These are phyloP conservation scores for Epichloe hybrida DNA, from an alignment of 2,329 filamentous ascomycete species.

Conservation along the genomic window DNA sequence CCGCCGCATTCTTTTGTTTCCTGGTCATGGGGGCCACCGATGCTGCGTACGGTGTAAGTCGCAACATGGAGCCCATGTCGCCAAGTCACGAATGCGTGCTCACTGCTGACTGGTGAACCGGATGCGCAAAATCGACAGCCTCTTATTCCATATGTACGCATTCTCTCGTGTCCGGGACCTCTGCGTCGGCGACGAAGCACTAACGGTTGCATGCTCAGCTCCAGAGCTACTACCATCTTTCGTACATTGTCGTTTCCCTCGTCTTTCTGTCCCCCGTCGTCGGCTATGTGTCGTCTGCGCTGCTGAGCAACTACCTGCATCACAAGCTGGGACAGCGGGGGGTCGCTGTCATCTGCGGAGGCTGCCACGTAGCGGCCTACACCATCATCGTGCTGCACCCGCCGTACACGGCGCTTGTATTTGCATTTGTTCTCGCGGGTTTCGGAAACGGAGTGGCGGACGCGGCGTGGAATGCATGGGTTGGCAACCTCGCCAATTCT, in stretches of 20 bases:
- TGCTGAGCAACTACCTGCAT: constrained; percentile 48
- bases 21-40: constrained; percentile 45
- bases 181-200: neutral
- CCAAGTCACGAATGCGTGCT: neutral
- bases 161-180: no score
- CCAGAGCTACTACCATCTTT: constrained; percentile 46
- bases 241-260: constrained; percentile 46
- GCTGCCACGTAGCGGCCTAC: constrained; percentile 49
- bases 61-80: neutral
- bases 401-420: constrained; percentile 48
- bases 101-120: constrained; percentile 5
- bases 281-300: constrained; percentile 47
- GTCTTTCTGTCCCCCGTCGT: constrained; percentile 51
- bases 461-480: constrained; percentile 35
- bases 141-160: constrained; percentile 36
- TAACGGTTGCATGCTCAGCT: constrained; percentile 24
- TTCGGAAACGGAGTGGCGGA: constrained; percentile 54
- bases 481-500: constrained; percentile 52
- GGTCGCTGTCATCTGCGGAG: constrained; percentile 47
- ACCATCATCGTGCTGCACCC: constrained; percentile 46
- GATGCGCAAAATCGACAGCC: constrained; percentile 17
- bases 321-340: constrained; percentile 50
- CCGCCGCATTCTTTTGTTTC: constrained; percentile 44
- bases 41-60: constrained; percentile 41
- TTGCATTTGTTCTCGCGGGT: constrained; percentile 49